These are phyloP conservation scores for Pseudogymnoascus sp. DNA, from an alignment of 2,329 filamentous ascomycete species.

Conservation along the genomic window DNA sequence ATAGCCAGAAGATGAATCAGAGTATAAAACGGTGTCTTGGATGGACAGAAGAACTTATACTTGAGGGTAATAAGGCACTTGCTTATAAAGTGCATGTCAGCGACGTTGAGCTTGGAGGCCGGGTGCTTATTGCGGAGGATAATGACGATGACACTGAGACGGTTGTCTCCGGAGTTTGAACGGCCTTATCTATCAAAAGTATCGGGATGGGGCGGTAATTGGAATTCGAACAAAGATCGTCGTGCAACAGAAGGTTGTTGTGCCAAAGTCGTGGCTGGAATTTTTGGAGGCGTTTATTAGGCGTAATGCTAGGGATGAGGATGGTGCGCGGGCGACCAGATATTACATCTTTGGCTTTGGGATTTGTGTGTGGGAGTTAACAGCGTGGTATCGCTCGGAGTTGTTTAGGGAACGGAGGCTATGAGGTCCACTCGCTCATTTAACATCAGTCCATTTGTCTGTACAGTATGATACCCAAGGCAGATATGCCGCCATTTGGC, in stretches of 20 bases:
- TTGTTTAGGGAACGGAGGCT: conserved; percentile 1
- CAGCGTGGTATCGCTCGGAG: conserved; percentile 6
- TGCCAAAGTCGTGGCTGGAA: neutral
- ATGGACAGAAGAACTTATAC: conserved; percentile 86
- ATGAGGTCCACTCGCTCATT: conserved; percentile 11
- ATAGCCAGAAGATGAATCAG: conserved; percentile 92
- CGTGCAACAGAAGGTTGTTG: conserved; percentile 3
- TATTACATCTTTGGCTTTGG: conserved; percentile 6
- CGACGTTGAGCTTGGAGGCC: conserved; percentile 74
- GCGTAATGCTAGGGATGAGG: neutral
- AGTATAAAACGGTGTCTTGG: conserved; percentile 82
- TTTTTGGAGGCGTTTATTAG: conserved; percentile 1
- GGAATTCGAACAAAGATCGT: conserved; percentile 16
- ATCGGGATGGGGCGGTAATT: neutral
- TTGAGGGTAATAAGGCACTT: conserved; percentile 78
- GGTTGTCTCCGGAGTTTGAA: neutral
- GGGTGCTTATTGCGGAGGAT: conserved; percentile 67
- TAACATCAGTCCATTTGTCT: conserved; percentile 12
- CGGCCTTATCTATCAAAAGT: neutral
- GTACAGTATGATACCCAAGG: conserved; percentile 14
- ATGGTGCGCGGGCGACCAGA: conserved; percentile 2
- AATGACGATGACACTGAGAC: conserved; percentile 30
- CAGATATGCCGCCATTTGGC: conserved; percentile 7
- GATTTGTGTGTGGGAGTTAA: neutral
- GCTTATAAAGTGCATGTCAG: conserved; percentile 71